Evolutionary conservation across 768 basidiomycete species (phyloP).

Genomic region (Pleurotus tuoliensis): DNA sequence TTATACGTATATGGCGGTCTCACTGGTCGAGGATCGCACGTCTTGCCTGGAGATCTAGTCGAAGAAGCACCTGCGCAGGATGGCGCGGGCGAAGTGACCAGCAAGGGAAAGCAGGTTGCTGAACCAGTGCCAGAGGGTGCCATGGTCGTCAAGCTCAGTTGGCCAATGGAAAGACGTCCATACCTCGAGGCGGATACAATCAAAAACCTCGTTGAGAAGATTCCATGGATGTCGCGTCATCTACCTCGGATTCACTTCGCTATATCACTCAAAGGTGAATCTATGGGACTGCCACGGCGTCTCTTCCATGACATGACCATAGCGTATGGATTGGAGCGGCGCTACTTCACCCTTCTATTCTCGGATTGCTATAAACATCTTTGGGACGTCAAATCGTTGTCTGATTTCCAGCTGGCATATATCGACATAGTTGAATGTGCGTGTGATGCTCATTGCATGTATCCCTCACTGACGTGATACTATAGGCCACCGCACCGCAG

Average conservation of each 20-base stretch:
- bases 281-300: slow-evolving; percentile 11
- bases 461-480: too few relatives aligned
- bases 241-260: slow-evolving; percentile 11
- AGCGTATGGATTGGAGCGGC: slow-evolving; percentile 4
- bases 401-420: slow-evolving; percentile 23
- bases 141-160: slow-evolving; percentile 13
- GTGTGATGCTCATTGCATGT: too few relatives aligned
- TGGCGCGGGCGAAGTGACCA: not conserved
- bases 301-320: not conserved
- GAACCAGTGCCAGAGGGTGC: not conserved
- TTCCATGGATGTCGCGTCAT: slow-evolving; percentile 12
- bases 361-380: slow-evolving; percentile 17
- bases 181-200: slow-evolving; percentile 10
- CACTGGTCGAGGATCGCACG: slow-evolving; percentile 16
- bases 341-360: slow-evolving; percentile 16
- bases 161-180: slow-evolving; percentile 10
- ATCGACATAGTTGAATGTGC: slow-evolving; percentile 28
- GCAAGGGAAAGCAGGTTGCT: not conserved
- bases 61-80: not conserved
- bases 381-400: slow-evolving; percentile 15
- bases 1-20: slow-evolving; percentile 11
- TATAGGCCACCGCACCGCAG: slow-evolving; percentile 24
- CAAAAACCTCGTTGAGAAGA: not conserved
- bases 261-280: not conserved
- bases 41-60: slow-evolving; percentile 7